These are phyloP conservation scores for Nothophoma quercina DNA, from an alignment of 2,329 filamentous ascomycete species.

Conservation along the genomic window DNA sequence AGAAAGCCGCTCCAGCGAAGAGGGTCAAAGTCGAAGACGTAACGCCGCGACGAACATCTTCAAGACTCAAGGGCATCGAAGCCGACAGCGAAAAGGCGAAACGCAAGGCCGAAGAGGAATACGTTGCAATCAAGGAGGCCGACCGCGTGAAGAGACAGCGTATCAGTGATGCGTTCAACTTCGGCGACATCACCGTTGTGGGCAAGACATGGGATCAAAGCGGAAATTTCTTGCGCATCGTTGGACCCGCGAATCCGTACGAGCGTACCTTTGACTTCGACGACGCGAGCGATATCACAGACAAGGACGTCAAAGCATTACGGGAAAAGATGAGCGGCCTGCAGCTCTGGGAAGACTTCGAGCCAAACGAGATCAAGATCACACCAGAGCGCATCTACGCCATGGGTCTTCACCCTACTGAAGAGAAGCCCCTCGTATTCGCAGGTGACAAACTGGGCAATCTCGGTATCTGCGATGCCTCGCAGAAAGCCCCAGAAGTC, in stretches of 20 bases:
- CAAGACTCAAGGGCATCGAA: conserved; percentile 67
- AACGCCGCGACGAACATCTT: conserved; percentile 66
- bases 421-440: conserved; percentile 86
- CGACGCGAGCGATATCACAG: conserved; percentile 79
- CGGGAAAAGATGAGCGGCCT: conserved; percentile 79
- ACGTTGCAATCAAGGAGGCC: conserved; percentile 63
- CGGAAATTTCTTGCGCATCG: conserved; percentile 69
- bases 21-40: conserved; percentile 67
- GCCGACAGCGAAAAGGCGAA: conserved; percentile 73
- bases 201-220: conserved; percentile 78
- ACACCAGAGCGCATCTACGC: conserved; percentile 64
- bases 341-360: conserved; percentile 82
- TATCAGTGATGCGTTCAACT: conserved; percentile 71
- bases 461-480: conserved; percentile 89
- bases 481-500: conserved; percentile 66
- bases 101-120: conserved; percentile 72
- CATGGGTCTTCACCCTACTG: conserved; percentile 85
- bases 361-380: conserved; percentile 66
- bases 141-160: conserved; percentile 69
- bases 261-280: conserved; percentile 86
- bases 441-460: conserved; percentile 94
- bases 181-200: conserved; percentile 80
- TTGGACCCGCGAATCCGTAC: conserved; percentile 80
- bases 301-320: conserved; percentile 76
- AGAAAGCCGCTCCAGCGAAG: conserved; percentile 51